These are phyloP conservation scores for Fomitopsis pinicola DNA, from an alignment of 1,284 basidiomycete genomes.

Conservation along the genomic window DNA sequence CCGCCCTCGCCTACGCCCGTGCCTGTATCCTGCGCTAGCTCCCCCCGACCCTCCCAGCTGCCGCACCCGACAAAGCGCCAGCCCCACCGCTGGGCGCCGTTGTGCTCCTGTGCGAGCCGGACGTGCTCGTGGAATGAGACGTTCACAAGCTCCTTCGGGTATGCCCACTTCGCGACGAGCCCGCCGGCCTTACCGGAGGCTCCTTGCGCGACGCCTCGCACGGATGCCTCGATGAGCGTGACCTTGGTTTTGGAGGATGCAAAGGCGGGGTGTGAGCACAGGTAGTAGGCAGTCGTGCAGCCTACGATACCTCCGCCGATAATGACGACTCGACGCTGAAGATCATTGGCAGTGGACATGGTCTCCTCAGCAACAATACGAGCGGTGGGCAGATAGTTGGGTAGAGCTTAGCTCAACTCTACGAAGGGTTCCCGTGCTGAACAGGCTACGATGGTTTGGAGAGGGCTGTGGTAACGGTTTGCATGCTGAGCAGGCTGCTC, in stretches of 20 bases:
- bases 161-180: conserved; percentile 82
- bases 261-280: conserved; percentile 54
- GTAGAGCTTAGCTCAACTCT: neutral
- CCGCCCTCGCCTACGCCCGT: conserved; percentile 28
- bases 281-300: conserved; percentile 81
- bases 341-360: conserved; percentile 5
- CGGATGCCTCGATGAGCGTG: conserved; percentile 76
- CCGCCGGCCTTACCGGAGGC: conserved; percentile 92
- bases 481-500: neutral
- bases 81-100: conserved; percentile 77
- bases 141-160: conserved; percentile 70
- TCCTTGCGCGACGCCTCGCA: conserved; percentile 60
- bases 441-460: neutral
- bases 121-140: conserved; percentile 82
- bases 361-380: neutral
- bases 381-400: neutral
- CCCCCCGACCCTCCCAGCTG: conserved; percentile 61
- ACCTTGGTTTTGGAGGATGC: conserved; percentile 41
- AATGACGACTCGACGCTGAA: conserved; percentile 33
- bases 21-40: conserved; percentile 22
- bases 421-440: too few species aligned
- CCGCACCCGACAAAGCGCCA: conserved; percentile 69
- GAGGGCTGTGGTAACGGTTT: neutral
- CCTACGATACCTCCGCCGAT: conserved; percentile 78
- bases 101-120: conserved; percentile 70